A percentile compares a stretch with the other conserved stretches of the same genome.
These are phyloP conservation scores for Quercus tomentella DNA, from an alignment of 331 rosid species.

Conservation along the genomic window DNA sequence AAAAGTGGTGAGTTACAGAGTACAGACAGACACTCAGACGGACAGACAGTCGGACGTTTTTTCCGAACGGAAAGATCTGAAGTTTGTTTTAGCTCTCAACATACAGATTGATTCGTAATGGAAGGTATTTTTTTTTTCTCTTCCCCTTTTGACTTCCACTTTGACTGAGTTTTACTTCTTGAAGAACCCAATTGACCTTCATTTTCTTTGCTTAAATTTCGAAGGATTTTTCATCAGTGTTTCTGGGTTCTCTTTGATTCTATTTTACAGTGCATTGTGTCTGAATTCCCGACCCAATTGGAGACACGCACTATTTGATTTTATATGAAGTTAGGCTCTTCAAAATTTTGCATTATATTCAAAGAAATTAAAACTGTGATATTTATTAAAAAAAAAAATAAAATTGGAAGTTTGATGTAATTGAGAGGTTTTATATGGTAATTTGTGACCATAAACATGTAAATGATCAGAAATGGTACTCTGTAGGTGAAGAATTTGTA, in stretches of 20 bases:
- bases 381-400: too few species aligned
- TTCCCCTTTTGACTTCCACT: conserved; percentile 11
- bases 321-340: too few species aligned
- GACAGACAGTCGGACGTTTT: background rate
- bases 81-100: conserved; percentile 4
- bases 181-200: conserved; percentile 1
- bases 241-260: conserved; percentile 15
- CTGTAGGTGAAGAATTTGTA: too few species aligned
- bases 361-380: too few species aligned
- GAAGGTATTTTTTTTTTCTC: conserved; percentile 31
- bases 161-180: conserved; percentile 27
- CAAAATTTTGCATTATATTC: too few species aligned
- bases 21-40: too few species aligned
- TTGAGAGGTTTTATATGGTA: too few species aligned
- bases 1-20: background rate
- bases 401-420: too few species aligned
- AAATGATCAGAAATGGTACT: background rate
- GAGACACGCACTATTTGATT: background rate
- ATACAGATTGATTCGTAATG: conserved; percentile 27
- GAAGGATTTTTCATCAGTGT: background rate
- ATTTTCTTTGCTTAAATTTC: background rate
- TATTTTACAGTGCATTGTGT: background rate
- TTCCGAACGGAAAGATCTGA: conserved; percentile 39
- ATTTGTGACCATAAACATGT: background rate
- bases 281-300: background rate